Percentiles rank a stretch among this genome's conserved stretches.
Conservation (phyloP, 768 basidiomycete species). For the Boletus rufocinnamomeus region DNA sequence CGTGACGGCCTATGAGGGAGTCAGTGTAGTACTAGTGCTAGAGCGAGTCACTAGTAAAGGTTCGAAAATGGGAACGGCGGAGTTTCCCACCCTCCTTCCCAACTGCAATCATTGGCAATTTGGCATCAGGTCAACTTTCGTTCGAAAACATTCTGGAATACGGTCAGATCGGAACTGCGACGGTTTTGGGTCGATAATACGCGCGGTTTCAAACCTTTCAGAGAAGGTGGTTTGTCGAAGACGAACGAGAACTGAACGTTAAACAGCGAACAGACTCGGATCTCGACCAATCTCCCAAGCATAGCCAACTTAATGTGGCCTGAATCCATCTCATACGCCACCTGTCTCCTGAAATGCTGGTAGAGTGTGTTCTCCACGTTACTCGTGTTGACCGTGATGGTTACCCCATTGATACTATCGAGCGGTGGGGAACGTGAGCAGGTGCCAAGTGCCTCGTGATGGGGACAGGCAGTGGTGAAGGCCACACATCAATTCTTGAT, state of each 20-base stretch:
- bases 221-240: not conserved
- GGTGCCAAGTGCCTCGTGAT: constrained; percentile 5
- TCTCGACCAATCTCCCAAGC: not conserved
- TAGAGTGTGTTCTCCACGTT: not conserved
- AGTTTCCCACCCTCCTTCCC: not conserved
- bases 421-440: not conserved
- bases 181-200: not conserved
- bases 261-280: not conserved
- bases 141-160: not conserved
- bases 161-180: not conserved
- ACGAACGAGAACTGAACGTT: not conserved
- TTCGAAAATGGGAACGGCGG: not conserved
- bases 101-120: not conserved
- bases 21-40: no score
- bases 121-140: not conserved
- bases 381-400: not conserved
- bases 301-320: not conserved
- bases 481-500: constrained; percentile 1
- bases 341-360: not conserved
- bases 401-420: not conserved
- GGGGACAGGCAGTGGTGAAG: not conserved
- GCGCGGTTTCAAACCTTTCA: not conserved
- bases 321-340: not conserved
- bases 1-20: no score
- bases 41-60: no score